Base-by-base conservation (phyloP, 2,329 filamentous ascomycete species). In the Paecilomyces dactylethromorphus region DNA sequence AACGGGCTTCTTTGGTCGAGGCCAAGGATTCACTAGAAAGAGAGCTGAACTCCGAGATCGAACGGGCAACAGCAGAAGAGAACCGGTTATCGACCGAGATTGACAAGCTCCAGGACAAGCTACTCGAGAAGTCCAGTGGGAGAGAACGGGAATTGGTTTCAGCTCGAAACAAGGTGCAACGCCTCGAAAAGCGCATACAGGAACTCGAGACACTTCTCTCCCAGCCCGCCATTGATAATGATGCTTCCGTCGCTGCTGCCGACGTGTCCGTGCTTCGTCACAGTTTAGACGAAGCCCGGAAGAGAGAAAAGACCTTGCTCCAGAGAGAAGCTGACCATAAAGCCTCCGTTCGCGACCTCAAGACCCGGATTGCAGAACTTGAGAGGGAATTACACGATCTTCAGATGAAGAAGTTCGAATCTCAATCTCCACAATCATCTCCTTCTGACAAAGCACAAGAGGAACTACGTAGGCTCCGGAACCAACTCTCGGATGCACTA, bases 331-430 rank as follows among this genome's bases (percentile, higher is more conserved):
- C 81, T 10, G 73, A 82, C 6, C 84, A 88, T 63, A 88, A 86
- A 64, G 83, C 87, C 31, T 75, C 78, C 1, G 79, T 88, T 59
- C 86, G 87, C 60, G 77, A 79, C 21, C 81, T 89, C 59, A 89
- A 88, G 70, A 81, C 82, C 54, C 83, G 87, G 59, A 81, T 91
- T 54, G 78, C 82, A 1, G 84, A 89, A 35, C 80, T 91, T 15
- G 88, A 91, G 69, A 82, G 82, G 49, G 84, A 87, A 59, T 78
- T 87, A 3, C 86, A 89, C 63, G 85, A 91, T 59, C 79, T 83
- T 5, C 73, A 78, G 56, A 76, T 79, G 59, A 76, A 75, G 24
- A 79, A 86, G 49, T 81, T 81, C 18, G 79, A 79, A 31, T 76
- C 73, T 24, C 75, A 79, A 1, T 84, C 82, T n/a, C 76, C 76